Conservation (phyloP, 345 rosid species). For the Brassica juncea region DNA sequence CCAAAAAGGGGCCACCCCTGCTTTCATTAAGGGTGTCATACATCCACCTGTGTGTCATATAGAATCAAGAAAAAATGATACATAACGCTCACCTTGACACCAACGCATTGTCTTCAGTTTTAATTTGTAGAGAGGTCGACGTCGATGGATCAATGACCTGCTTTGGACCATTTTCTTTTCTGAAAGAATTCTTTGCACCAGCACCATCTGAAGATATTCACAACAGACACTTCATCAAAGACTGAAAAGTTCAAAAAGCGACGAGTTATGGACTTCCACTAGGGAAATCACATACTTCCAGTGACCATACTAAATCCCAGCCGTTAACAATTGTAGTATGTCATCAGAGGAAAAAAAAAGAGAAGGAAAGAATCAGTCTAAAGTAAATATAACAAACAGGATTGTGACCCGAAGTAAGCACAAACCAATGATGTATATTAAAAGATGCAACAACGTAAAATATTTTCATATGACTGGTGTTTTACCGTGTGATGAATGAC, state of each 20-base stretch:
- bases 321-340: slow-evolving; percentile 5
- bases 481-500: slow-evolving; percentile 61
- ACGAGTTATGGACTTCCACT: slow-evolving; percentile 14
- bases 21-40: slow-evolving; percentile 16
- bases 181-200: slow-evolving; percentile 60
- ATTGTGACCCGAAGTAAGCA: slow-evolving; percentile 9
- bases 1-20: background rate
- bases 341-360: background rate
- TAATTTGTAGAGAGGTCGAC: slow-evolving; percentile 47
- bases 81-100: slow-evolving; percentile 50
- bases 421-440: background rate
- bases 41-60: slow-evolving; percentile 5
- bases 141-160: slow-evolving; percentile 50
- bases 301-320: background rate
- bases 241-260: slow-evolving; percentile 24
- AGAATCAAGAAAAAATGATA: slow-evolving; percentile 8
- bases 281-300: slow-evolving; percentile 4
- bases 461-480: background rate
- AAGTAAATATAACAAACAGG: slow-evolving; percentile 13
- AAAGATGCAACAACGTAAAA: slow-evolving; percentile 19
- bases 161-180: slow-evolving; percentile 54
- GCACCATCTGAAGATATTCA: slow-evolving; percentile 58
- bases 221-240: slow-evolving; percentile 30
- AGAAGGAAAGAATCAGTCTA: background rate
- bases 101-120: slow-evolving; percentile 47